Conservation (phyloP, 208 protist species). For the Tritrichomonas foetus region DNA sequence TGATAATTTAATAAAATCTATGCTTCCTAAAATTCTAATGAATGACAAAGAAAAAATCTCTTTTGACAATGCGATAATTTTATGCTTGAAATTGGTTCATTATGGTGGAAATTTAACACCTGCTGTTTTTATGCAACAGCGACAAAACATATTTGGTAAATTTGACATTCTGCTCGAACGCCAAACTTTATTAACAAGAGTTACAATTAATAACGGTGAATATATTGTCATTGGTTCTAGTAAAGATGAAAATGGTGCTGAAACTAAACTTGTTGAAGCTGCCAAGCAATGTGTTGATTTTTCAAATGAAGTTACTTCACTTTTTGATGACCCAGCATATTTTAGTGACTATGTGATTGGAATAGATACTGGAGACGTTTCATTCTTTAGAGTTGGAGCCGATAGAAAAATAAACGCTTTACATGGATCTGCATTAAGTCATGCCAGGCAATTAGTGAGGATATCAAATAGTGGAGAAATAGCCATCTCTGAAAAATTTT, state of each 20-base stretch:
- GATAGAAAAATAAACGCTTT: too few species aligned
- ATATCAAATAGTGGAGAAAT: too few species aligned
- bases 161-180: too few species aligned
- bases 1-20: not conserved
- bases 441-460: too few species aligned
- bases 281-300: not conserved
- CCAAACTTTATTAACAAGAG: too few species aligned
- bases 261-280: not conserved
- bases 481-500: too few species aligned
- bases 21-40: not conserved
- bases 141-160: not conserved
- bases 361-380: not conserved
- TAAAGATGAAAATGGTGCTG: not conserved
- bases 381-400: too few species aligned
- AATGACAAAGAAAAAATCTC: not conserved
- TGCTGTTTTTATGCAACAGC: not conserved
- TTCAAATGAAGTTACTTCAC: not conserved
- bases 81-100: not conserved
- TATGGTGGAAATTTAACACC: not conserved
- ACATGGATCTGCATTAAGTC: too few species aligned
- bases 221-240: too few species aligned
- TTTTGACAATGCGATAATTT: not conserved
- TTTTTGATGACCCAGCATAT: not conserved
- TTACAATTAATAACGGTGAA: too few species aligned
- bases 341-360: not conserved